Evolutionary conservation across 140 eudicot species (phyloP).

Genomic region (Flaveria floridana): DNA sequence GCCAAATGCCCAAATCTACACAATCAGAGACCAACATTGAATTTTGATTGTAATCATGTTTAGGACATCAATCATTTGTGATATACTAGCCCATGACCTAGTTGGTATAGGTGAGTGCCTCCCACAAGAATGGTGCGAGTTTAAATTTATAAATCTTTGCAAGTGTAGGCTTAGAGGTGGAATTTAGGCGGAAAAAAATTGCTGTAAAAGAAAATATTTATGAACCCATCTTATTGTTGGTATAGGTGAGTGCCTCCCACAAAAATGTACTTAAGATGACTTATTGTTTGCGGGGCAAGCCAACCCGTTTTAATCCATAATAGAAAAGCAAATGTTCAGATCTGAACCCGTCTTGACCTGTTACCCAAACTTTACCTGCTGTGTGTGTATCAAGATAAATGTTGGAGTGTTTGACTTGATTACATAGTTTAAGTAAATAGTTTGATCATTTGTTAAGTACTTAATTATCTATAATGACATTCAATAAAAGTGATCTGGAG

Average conservation of each 20-base stretch:
- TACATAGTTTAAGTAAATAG: neutral
- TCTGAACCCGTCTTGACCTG: neutral
- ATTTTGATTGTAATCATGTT: neutral
- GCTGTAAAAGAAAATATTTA: too few relatives aligned
- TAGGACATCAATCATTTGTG: neutral
- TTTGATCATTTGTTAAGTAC: neutral
- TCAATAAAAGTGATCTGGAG: neutral
- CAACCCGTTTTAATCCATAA: neutral
- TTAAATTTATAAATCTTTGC: too few relatives aligned
- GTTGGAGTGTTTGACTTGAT: neutral
- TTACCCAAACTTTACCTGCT: neutral
- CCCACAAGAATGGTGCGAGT: too few relatives aligned
- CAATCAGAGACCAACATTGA: too few relatives aligned
- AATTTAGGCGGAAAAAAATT: too few relatives aligned
- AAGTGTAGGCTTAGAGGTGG: too few relatives aligned
- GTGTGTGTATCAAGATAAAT: slow-evolving; percentile 1
- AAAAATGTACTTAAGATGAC: too few relatives aligned
- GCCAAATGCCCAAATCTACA: too few relatives aligned
- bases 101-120: too few relatives aligned
- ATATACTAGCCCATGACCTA: neutral
- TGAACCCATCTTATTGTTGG: too few relatives aligned
- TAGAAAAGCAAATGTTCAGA: neutral
- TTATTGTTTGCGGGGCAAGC: neutral
- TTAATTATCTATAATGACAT: neutral
- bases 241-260: too few relatives aligned